A percentile compares a stretch with the other conserved stretches of the same genome.
These are phyloP conservation scores for Flaveria ramosissima DNA, from an alignment of 129 eudicot genomes.

Conservation along the genomic window DNA sequence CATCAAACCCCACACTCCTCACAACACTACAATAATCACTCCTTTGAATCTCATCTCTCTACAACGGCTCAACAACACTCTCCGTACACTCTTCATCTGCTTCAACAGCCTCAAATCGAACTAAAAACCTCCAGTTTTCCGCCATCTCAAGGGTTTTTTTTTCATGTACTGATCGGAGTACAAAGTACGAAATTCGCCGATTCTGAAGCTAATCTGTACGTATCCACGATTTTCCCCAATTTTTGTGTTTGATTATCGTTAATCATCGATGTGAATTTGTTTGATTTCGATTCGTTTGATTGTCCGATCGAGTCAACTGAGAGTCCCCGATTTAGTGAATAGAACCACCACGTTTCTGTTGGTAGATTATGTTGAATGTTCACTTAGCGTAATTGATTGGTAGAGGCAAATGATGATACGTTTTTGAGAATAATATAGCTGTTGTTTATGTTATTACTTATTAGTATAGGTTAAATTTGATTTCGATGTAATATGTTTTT, in stretches of 20 bases:
- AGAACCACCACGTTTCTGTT: background rate
- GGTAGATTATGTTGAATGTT: background rate
- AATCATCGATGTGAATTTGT: background rate
- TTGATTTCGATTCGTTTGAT: conserved; percentile 1
- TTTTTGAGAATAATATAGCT: too few species aligned
- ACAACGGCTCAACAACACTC: background rate
- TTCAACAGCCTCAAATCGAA: background rate
- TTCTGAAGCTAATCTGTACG: conserved; percentile 16
- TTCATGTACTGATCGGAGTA: too few species aligned
- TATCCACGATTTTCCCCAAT: background rate
- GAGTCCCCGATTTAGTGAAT: background rate
- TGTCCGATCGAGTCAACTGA: background rate
- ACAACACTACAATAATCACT: too few species aligned
- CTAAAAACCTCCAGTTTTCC: background rate
- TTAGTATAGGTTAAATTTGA: background rate
- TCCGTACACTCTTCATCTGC: conserved; percentile 3
- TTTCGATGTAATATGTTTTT: background rate
- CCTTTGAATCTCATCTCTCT: background rate
- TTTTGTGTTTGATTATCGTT: background rate
- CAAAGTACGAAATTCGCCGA: background rate
- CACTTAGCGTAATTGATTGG: too few species aligned
- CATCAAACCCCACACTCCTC: background rate
- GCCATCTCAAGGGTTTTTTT: too few species aligned
- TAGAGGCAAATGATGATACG: background rate
- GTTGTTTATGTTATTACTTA: too few species aligned